phyloP scores from a whole-genome alignment of 495 filamentous ascomycete species.

The Aspergillus nanangensis region DNA sequence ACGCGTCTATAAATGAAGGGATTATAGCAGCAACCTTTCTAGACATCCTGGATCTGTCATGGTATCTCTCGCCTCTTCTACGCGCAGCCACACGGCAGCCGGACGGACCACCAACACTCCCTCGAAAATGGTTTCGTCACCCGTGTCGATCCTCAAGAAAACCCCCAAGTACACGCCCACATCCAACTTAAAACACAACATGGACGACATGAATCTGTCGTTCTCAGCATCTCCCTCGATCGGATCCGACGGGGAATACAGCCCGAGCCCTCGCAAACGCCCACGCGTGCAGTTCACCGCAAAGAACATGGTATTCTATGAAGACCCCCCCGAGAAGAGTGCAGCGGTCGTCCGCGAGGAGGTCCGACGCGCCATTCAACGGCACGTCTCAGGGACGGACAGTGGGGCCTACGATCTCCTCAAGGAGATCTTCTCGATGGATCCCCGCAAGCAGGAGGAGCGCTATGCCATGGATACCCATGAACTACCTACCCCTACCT shows the following conservation, averaged over 20 bases:
- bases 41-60: slow-evolving; percentile 23
- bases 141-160: slow-evolving; percentile 39
- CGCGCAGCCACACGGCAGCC: slow-evolving; percentile 26
- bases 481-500: slow-evolving; percentile 41
- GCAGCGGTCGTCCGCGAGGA: slow-evolving; percentile 61
- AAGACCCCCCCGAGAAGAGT: slow-evolving; percentile 52
- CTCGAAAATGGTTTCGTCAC: slow-evolving; percentile 30
- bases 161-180: slow-evolving; percentile 21
- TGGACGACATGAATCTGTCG: slow-evolving; percentile 35
- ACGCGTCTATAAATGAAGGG: too few relatives aligned
- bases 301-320: slow-evolving; percentile 48
- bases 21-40: too few relatives aligned
- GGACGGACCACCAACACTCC: slow-evolving; percentile 14
- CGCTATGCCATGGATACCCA: slow-evolving; percentile 31
- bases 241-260: slow-evolving; percentile 34
- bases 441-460: slow-evolving; percentile 36
- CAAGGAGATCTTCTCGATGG: slow-evolving; percentile 59
- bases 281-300: slow-evolving; percentile 72
- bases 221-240: slow-evolving; percentile 32
- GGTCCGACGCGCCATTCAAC: slow-evolving; percentile 69
- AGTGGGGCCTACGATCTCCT: slow-evolving; percentile 68
- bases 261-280: slow-evolving; percentile 48
- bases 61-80: slow-evolving; percentile 39
- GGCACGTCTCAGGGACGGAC: slow-evolving; percentile 55
- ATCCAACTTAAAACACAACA: slow-evolving; percentile 34